A percentile compares a stretch with the other conserved stretches of the same genome.
These are phyloP conservation scores for Pichia exigua DNA, from an alignment of 805 yeast species.

Conservation along the genomic window DNA sequence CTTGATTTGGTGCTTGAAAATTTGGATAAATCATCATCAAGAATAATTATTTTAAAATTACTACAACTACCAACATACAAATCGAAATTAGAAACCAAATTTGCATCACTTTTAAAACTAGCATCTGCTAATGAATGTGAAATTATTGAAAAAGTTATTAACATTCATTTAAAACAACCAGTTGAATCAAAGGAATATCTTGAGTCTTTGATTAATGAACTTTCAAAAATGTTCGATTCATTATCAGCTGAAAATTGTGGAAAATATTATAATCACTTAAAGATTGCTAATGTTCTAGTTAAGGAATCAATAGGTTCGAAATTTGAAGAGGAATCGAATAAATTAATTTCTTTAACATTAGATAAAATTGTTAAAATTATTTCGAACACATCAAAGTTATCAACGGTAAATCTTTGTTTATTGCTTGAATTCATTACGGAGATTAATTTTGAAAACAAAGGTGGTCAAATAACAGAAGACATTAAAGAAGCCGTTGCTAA, in stretches of 20 bases:
- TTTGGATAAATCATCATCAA: neutral
- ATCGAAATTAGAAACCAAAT: conserved; percentile 39
- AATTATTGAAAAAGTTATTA: conserved; percentile 34
- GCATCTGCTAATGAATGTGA: conserved; percentile 6
- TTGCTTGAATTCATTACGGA: conserved; percentile 3
- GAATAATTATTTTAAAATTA: conserved; percentile 28
- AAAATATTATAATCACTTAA: neutral
- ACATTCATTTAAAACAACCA: conserved; percentile 32
- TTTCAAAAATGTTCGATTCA: conserved; percentile 1
- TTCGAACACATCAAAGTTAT: neutral
- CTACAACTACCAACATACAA: conserved; percentile 46
- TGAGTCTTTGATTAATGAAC: neutral
- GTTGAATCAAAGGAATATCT: conserved; percentile 17
- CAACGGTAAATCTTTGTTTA: neutral
- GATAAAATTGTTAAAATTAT: neutral
- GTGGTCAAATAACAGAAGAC: neutral
- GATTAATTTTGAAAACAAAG: neutral
- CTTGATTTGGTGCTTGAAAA: conserved; percentile 16
- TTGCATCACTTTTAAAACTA: conserved; percentile 11
- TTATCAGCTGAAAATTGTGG: neutral
- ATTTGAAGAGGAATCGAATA: neutral
- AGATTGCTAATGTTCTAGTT: neutral
- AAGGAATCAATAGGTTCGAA: neutral
- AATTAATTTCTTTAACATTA: neutral
- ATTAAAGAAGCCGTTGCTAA: conserved; percentile 10